phyloP scores from a whole-genome alignment of 768 basidiomycete species.

The Rhizopogon salebrosus region DNA sequence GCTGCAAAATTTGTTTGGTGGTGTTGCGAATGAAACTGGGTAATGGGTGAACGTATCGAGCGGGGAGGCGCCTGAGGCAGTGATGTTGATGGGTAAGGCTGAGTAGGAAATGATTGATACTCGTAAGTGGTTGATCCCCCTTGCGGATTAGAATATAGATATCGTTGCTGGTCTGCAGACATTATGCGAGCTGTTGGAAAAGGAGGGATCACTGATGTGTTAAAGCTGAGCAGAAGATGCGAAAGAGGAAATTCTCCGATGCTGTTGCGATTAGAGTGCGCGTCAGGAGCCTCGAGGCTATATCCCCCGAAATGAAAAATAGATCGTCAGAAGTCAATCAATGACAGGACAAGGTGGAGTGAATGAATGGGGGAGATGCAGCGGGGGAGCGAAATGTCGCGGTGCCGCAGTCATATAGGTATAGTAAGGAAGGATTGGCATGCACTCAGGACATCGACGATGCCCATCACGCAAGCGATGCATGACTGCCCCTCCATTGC shows the following conservation, averaged over 20 bases:
- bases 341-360: conserved; percentile 18
- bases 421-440: neutral
- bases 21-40: conserved; percentile 29
- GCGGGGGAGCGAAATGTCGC: conserved; percentile 18
- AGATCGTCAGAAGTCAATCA: conserved; percentile 28
- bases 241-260: conserved; percentile 23
- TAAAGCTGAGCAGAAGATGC: conserved; percentile 11
- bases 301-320: conserved; percentile 31
- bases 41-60: conserved; percentile 22
- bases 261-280: conserved; percentile 15
- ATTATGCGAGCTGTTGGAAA: conserved; percentile 22
- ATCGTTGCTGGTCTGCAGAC: conserved; percentile 45
- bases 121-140: conserved; percentile 43
- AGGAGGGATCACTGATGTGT: conserved; percentile 14
- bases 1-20: conserved; percentile 21
- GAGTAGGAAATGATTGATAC: conserved; percentile 38
- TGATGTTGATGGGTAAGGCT: conserved; percentile 22
- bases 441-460: neutral
- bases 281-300: conserved; percentile 31
- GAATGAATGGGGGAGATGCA: conserved; percentile 29
- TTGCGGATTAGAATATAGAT: conserved; percentile 49
- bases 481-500: neutral
- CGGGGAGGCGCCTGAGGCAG: conserved; percentile 27
- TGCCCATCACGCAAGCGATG: neutral
- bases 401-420: conserved; percentile 16